phyloP scores from a whole-genome alignment of 208 protist species.

The Leishmania mexicana region DNA sequence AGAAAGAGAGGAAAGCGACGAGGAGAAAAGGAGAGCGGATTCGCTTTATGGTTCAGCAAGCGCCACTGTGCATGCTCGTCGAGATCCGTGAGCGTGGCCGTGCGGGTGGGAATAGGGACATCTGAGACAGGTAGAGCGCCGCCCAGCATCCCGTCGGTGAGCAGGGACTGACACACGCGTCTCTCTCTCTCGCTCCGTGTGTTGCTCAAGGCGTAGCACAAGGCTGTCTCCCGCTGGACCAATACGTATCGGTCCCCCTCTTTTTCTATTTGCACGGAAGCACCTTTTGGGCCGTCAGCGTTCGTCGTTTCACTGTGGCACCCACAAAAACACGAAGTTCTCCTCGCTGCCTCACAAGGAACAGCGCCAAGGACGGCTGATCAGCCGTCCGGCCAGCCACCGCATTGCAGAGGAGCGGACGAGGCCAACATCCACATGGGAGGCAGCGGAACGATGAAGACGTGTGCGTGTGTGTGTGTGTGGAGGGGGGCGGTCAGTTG shows the following conservation, averaged over 20 bases:
- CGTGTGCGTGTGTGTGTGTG: no score
- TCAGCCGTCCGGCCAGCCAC: neutral
- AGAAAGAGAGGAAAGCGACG: neutral
- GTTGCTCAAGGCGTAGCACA: neutral
- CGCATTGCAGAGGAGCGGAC: neutral
- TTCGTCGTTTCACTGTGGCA: neutral
- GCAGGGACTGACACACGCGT: neutral
- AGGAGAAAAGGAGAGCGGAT: neutral
- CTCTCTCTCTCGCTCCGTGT: neutral
- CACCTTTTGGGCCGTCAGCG: neutral
- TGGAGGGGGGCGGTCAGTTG: neutral
- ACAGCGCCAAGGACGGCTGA: neutral
- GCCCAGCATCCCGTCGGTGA: neutral
- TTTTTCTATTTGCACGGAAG: neutral
- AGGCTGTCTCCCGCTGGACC: neutral
- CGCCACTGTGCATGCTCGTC: neutral
- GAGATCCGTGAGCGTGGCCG: neutral
- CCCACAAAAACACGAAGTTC: neutral
- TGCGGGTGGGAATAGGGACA: neutral
- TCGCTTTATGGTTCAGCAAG: neutral
- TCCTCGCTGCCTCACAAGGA: neutral
- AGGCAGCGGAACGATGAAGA: neutral
- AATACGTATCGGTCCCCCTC: neutral
- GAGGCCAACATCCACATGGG: neutral
- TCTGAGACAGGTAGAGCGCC: neutral